Conservation (phyloP, 306 rosid genomes). For the Malus sylvestris region DNA sequence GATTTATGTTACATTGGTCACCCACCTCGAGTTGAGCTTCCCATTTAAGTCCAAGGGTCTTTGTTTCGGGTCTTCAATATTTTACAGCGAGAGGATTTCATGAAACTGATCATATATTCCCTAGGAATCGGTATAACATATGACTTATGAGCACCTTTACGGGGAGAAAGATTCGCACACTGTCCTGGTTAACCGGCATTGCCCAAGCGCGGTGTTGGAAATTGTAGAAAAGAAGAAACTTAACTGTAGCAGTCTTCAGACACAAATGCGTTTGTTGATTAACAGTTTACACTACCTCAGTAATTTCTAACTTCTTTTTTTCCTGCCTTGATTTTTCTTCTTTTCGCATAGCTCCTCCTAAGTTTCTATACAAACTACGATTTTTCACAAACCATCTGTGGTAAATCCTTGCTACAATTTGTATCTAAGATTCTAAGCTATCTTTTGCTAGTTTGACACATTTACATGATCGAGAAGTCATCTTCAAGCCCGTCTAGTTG, state of each 20-base stretch:
- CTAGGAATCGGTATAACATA: too few relatives aligned
- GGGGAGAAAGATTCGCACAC: not conserved
- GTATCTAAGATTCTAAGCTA: conserved; percentile 40
- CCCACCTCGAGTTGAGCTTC: too few relatives aligned
- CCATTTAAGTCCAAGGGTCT: too few relatives aligned
- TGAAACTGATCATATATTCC: too few relatives aligned
- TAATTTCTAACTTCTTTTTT: not conserved
- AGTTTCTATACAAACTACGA: conserved; percentile 1
- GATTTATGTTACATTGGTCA: too few relatives aligned
- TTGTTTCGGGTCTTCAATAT: too few relatives aligned
- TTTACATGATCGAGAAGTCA: conserved; percentile 70
- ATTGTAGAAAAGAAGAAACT: not conserved
- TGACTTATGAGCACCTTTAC: not conserved
- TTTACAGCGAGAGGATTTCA: too few relatives aligned
- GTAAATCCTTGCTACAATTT: conserved; percentile 23
- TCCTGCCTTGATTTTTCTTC: not conserved
- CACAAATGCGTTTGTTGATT: not conserved
- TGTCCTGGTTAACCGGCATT: not conserved
- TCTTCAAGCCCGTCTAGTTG: conserved; percentile 89
- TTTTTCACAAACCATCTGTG: conserved; percentile 13
- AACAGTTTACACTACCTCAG: not conserved
- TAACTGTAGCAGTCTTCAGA: not conserved
- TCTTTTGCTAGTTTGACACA: conserved; percentile 14
- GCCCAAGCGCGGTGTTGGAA: not conserved
- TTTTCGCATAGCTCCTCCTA: not conserved